Conservation (phyloP, 345 rosid species). For the Eucalyptus marginata region DNA sequence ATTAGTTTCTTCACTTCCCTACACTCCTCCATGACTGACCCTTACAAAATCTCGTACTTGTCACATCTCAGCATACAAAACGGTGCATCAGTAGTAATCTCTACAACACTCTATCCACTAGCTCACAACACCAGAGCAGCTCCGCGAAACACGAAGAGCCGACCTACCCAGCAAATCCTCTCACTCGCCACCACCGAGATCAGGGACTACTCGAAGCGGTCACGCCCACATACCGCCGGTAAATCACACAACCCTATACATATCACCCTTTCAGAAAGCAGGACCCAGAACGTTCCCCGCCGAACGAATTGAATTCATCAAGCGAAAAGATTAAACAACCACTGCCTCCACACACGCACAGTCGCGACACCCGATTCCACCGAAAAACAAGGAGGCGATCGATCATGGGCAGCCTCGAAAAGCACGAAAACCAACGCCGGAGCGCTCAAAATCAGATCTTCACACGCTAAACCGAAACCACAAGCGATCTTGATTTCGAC, state of each 20-base stretch:
- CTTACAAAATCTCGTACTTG: not conserved
- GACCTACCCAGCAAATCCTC: not conserved
- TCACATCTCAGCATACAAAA: not conserved
- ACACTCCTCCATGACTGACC: not conserved
- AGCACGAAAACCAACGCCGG: not conserved
- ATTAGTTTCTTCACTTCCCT: not conserved
- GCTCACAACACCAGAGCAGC: not conserved
- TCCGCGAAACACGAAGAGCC: not conserved
- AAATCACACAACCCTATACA: not conserved
- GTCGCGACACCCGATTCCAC: not conserved
- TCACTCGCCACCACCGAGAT: not conserved
- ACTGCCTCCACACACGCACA: not conserved
- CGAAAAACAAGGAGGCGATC: not conserved
- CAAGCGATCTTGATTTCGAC: not conserved
- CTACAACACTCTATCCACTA: not conserved
- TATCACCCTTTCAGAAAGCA: not conserved
- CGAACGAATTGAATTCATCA: not conserved
- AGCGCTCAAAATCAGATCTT: not conserved
- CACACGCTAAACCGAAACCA: not conserved
- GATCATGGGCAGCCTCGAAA: not conserved
- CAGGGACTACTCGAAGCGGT: not conserved
- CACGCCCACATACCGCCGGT: not conserved
- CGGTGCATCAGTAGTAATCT: not conserved
- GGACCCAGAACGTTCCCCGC: not conserved
- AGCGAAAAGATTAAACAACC: not conserved